Evolutionary conservation across 163 green algal genomes (phyloP).

Genomic region (Trebouxia gelatinosa): DNA sequence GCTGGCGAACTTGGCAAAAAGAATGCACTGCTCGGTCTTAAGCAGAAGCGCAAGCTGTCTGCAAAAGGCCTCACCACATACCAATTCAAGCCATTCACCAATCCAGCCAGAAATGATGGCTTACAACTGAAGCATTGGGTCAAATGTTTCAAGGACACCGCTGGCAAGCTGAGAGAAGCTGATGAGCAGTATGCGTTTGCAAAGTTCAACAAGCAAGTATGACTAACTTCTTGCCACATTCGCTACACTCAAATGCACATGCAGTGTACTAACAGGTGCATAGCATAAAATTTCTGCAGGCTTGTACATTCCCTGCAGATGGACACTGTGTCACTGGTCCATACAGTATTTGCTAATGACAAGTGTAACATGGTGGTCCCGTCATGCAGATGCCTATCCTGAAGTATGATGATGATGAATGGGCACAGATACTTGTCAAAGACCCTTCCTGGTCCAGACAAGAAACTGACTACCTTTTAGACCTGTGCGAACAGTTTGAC

Average conservation of each 20-base stretch:
- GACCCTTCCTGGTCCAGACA: constrained; percentile 73
- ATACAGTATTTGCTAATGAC: not conserved
- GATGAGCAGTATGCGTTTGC: constrained; percentile 85
- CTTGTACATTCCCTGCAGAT: not conserved
- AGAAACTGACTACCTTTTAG: constrained; percentile 94
- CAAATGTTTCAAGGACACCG: constrained; percentile 80
- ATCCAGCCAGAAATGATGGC: constrained; percentile 65
- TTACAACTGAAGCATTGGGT: constrained; percentile 89
- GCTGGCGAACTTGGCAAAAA: constrained; percentile 62
- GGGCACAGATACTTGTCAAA: constrained; percentile 61
- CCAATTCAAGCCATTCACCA: constrained; percentile 14
- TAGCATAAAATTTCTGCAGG: not conserved
- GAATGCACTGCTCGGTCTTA: constrained; percentile 52
- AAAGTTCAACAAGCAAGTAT: constrained; percentile 94
- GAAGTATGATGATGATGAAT: constrained; percentile 90
- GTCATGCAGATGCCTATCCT: constrained; percentile 48
- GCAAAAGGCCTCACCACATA: constrained; percentile 28
- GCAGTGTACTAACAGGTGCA: not conserved
- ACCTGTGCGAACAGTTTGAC: constrained; percentile 80
- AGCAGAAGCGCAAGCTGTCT: constrained; percentile 73
- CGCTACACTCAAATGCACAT: not conserved
- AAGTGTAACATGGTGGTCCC: not conserved
- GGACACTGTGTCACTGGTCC: too few species aligned
- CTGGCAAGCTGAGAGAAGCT: constrained; percentile 62
- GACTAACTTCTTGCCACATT: not conserved